Conservation (phyloP, 768 basidiomycete species). For the Kwoniella heveanensis region DNA sequence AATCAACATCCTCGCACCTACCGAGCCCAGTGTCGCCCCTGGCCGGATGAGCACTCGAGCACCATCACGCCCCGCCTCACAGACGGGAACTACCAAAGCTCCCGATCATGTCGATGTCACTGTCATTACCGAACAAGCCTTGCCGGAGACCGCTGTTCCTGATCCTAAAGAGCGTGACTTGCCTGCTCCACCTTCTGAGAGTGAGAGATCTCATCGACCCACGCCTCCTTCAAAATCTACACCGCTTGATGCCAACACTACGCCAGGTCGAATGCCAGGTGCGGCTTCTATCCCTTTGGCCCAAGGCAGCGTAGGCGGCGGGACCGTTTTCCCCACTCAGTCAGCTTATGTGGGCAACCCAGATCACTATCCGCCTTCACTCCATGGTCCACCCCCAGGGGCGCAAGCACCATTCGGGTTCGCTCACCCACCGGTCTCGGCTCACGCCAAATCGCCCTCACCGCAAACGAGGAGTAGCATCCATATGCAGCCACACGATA, state of each 20-base stretch:
- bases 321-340: neutral
- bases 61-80: constrained; percentile 4
- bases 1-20: constrained; percentile 52
- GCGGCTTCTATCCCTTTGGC: neutral
- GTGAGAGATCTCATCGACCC: constrained; percentile 25
- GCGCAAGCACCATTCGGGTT: neutral
- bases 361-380: constrained; percentile 15
- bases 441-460: neutral
- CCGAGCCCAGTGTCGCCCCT: constrained; percentile 38
- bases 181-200: constrained; percentile 34
- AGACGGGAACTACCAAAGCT: neutral
- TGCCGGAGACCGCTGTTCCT: constrained; percentile 25
- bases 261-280: constrained; percentile 1
- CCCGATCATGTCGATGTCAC: constrained; percentile 33
- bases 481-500: constrained; percentile 11
- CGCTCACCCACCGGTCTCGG: neutral
- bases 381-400: neutral
- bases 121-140: constrained; percentile 15
- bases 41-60: constrained; percentile 19
- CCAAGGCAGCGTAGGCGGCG: neutral
- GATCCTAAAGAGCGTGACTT: constrained; percentile 29
- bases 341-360: constrained; percentile 15
- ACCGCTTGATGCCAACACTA: constrained; percentile 3
- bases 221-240: constrained; percentile 13
- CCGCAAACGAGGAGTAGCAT: constrained; percentile 4